Base-by-base conservation (phyloP, 495 filamentous ascomycete genomes). In the Stereocaulon alpinum region DNA sequence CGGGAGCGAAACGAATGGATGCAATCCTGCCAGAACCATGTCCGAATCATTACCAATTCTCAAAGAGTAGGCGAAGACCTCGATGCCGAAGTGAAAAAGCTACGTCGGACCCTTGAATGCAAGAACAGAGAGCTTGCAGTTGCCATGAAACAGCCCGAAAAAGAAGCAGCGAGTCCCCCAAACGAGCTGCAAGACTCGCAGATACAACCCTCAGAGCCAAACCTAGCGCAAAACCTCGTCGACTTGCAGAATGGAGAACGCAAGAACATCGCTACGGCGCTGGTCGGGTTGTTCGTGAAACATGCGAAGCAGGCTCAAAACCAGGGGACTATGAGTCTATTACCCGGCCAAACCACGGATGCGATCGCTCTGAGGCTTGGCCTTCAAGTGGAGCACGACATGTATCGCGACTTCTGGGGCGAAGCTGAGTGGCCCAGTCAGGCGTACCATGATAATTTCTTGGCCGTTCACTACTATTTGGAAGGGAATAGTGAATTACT, bases 401-500 rank as follows among this genome's bases (percentile, higher is more conserved):
- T 84, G 60, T 82, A 83, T 69, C 64, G 79, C 59, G 80, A 76
- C 72, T 73, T 80, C 61, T 81, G 71, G 63, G 72, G 71, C 66
- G 64, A 70, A 63, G 65, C 71, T 62, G 74, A 75, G 66, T 74
- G 81, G 65, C 75, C 78, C 34, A 71, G 70, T 67, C 71, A 76
- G 45, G 58, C 73, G 37, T 86, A 86, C 73, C 75, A 70, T 63
- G 62, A 68, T 47, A 82, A 85, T 66, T 72, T 84, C 64, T 75
- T 81, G 63, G 75, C 86, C 30, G 77, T 97, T 48, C 71, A 78
- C 43, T 84, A 84, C 72, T 96, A 96, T 73, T 73, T 95, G 61
- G 93, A 94, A 75, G 82, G 80, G 68, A 97, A 98, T 69, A 69
- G 80, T 61, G 82, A 86, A 61, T 80, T 98, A 57, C 81, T 83